Evolutionary conservation across 805 yeast genomes (phyloP).

Genomic region (Yamadazyma nakazawae): DNA sequence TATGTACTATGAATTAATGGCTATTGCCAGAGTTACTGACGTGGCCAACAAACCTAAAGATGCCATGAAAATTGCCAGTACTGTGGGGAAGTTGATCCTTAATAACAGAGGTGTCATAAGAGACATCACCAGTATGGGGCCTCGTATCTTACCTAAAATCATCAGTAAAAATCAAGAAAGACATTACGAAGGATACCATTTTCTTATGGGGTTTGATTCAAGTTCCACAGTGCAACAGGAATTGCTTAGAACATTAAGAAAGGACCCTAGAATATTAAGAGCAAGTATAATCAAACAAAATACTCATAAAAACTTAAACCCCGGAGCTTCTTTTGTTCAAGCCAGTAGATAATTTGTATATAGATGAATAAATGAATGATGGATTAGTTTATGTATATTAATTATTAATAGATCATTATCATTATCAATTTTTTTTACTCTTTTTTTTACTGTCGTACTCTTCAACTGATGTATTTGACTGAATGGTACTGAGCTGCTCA

Average conservation of each 20-base stretch:
- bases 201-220: slow-evolving; percentile 81
- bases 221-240: slow-evolving; percentile 85
- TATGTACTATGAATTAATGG: slow-evolving; percentile 89
- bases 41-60: slow-evolving; percentile 43
- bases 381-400: slow-evolving; percentile 3
- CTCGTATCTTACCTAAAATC: slow-evolving; percentile 73
- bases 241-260: slow-evolving; percentile 70
- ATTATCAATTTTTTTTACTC: slow-evolving; percentile 3
- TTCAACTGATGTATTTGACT: slow-evolving; percentile 36
- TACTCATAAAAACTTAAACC: slow-evolving; percentile 49
- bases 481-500: slow-evolving; percentile 27
- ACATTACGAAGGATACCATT: slow-evolving; percentile 88
- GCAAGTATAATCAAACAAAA: slow-evolving; percentile 67
- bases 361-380: neutral
- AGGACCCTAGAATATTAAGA: slow-evolving; percentile 89
- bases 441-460: slow-evolving; percentile 17
- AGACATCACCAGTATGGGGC: slow-evolving; percentile 75
- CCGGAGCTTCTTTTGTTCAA: slow-evolving; percentile 56
- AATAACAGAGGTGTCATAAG: slow-evolving; percentile 94
- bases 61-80: slow-evolving; percentile 45
- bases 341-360: slow-evolving; percentile 13
- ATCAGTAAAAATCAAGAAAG: slow-evolving; percentile 82
- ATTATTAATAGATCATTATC: slow-evolving; percentile 6
- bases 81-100: slow-evolving; percentile 78
- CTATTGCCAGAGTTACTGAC: slow-evolving; percentile 78